Conservation (phyloP, 257 asterid genomes). For the Plectranthus barbatus region DNA sequence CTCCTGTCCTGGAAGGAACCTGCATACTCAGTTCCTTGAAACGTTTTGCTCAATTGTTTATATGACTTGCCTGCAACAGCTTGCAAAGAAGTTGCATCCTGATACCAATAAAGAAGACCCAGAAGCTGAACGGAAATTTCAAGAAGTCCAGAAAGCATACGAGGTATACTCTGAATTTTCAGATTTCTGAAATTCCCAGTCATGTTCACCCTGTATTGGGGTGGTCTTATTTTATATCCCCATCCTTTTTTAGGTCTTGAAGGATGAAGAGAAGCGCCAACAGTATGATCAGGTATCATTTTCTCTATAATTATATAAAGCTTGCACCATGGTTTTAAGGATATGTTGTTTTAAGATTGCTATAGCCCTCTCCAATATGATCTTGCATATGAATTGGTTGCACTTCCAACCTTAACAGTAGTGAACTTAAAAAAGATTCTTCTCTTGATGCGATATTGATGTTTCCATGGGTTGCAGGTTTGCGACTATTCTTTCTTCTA, state of each 20-base stretch:
- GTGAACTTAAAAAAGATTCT: neutral
- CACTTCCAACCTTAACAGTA: neutral
- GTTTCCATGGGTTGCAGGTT: neutral
- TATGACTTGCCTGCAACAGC: constrained; percentile 37
- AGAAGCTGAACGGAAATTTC: constrained; percentile 74
- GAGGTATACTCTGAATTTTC: constrained; percentile 44
- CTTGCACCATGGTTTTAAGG: neutral
- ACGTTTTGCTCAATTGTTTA: neutral
- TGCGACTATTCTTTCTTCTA: neutral
- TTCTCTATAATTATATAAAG: neutral
- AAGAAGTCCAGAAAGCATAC: constrained; percentile 84
- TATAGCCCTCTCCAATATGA: neutral
- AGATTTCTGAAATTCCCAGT: neutral
- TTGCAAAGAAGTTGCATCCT: constrained; percentile 86
- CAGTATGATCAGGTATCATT: constrained; percentile 74
- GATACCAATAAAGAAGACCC: constrained; percentile 90
- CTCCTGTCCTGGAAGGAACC: neutral
- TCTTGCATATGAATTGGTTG: neutral
- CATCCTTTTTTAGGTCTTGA: constrained; percentile 56
- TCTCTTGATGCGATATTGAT: neutral
- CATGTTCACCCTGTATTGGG: neutral
- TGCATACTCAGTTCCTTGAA: neutral
- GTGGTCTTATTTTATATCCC: neutral
- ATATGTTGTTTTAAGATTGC: neutral
- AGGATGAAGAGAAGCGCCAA: constrained; percentile 81